A percentile compares a stretch with the other conserved stretches of the same genome.
phyloP scores from a whole-genome alignment of 1,139 yeast genomes.

The Candida sp. region DNA sequence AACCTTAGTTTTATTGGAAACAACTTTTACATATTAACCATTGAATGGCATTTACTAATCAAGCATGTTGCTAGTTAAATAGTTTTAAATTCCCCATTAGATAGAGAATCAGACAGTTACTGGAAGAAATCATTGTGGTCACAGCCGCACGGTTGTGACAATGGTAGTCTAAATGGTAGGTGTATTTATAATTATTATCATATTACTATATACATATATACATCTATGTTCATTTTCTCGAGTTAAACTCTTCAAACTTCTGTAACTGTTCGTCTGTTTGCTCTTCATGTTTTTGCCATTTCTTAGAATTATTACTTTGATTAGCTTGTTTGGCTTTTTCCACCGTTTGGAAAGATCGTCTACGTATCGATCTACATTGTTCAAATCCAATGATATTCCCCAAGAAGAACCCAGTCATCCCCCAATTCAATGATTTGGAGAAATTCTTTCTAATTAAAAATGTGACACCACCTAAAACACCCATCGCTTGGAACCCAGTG shows the following conservation, averaged over 20 bases:
- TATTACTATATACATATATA: not conserved
- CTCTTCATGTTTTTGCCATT: constrained; percentile 15
- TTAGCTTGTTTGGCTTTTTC: constrained; percentile 56
- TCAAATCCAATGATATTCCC: constrained; percentile 92
- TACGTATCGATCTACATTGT: constrained; percentile 75
- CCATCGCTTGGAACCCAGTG: constrained; percentile 84
- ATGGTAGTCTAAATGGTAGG: not conserved
- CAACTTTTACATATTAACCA: no score
- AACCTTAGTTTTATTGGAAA: no score
- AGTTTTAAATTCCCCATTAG: no score
- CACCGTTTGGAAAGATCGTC: constrained; percentile 59
- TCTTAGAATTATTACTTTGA: constrained; percentile 31
- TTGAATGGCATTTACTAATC: no score
- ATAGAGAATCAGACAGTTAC: no score
- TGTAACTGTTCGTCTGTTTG: constrained; percentile 20
- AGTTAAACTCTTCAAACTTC: constrained; percentile 23
- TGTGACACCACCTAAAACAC: constrained; percentile 72
- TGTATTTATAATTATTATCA: no score
- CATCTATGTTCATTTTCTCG: constrained; percentile 5
- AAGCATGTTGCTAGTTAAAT: no score
- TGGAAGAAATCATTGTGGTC: not conserved
- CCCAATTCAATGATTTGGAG: constrained; percentile 72
- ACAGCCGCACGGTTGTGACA: not conserved
- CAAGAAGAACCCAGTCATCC: constrained; percentile 71
- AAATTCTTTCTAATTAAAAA: constrained; percentile 66